Percentiles rank a stretch among this genome's conserved stretches.
These are phyloP conservation scores for Ramalina peruviana DNA, from an alignment of 495 filamentous ascomycete species.

Conservation along the genomic window DNA sequence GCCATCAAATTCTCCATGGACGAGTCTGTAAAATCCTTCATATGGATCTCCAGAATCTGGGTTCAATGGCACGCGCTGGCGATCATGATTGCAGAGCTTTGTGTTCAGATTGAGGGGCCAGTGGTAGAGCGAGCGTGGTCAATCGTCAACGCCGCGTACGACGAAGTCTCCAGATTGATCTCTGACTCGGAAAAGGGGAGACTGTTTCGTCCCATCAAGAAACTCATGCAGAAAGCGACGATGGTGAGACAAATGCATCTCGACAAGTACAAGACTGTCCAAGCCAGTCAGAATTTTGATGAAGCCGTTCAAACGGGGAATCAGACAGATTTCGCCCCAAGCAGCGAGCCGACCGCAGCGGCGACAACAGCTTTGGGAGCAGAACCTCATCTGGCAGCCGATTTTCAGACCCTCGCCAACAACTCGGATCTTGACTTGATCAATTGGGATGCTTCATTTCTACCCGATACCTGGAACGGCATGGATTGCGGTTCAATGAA, in stretches of 20 bases:
- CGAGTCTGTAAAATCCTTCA: slow-evolving; percentile 14
- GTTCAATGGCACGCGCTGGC: slow-evolving; percentile 34
- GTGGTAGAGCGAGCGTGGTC: slow-evolving; percentile 69
- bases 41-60: slow-evolving; percentile 25
- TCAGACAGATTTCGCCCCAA: too few species aligned
- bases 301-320: too few species aligned
- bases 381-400: background rate
- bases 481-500: background rate
- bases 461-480: background rate
- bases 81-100: slow-evolving; percentile 53
- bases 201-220: slow-evolving; percentile 59
- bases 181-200: slow-evolving; percentile 44
- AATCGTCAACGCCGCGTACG: slow-evolving; percentile 47
- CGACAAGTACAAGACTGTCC: background rate
- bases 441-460: background rate
- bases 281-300: too few species aligned
- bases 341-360: background rate
- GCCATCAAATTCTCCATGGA: background rate
- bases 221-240: slow-evolving; percentile 41
- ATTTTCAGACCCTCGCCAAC: background rate
- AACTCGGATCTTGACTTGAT: background rate
- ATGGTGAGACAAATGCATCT: slow-evolving; percentile 12
- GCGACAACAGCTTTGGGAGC: background rate
- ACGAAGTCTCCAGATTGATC: slow-evolving; percentile 32
- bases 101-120: slow-evolving; percentile 50